These are phyloP conservation scores for Aspergillus olivimuriae DNA, from an alignment of 495 filamentous ascomycete species.

Conservation along the genomic window DNA sequence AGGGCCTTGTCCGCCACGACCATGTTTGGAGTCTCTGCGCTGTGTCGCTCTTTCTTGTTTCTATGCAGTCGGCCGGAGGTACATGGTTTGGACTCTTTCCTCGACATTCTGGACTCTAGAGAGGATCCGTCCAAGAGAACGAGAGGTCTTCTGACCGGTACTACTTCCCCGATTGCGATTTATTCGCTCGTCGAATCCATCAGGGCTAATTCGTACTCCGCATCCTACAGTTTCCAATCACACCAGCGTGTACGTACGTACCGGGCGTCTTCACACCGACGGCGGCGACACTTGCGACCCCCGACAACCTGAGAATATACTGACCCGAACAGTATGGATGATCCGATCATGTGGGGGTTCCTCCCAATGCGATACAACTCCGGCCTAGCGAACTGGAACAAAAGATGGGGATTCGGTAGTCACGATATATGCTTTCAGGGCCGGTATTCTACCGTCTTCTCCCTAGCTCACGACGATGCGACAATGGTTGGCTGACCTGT, in stretches of 20 bases:
- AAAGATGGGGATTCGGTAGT: conserved; percentile 81
- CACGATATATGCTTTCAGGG: conserved; percentile 79
- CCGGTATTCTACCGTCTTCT: conserved; percentile 19
- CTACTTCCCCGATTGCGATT: not conserved
- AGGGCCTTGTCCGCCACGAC: conserved; percentile 35
- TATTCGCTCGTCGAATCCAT: not conserved
- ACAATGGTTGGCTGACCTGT: conserved; percentile 14
- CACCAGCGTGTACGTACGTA: conserved; percentile 80
- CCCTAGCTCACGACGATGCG: not conserved
- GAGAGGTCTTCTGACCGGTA: conserved; percentile 83
- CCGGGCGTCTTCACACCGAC: conserved; percentile 5
- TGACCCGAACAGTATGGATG: conserved; percentile 64
- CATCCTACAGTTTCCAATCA: conserved; percentile 77
- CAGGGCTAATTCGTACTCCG: conserved; percentile 10
- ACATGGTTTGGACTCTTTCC: conserved; percentile 65
- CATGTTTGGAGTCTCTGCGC: conserved; percentile 37
- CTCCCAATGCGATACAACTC: conserved; percentile 66
- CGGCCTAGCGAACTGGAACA: conserved; percentile 53
- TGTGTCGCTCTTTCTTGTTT: conserved; percentile 44
- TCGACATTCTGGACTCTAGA: conserved; percentile 67
- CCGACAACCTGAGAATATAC: conserved; percentile 9
- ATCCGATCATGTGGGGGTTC: conserved; percentile 87
- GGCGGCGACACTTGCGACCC: conserved; percentile 4
- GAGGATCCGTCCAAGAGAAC: conserved; percentile 60
- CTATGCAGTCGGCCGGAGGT: conserved; percentile 47